These are phyloP conservation scores for Podospora pseudoanserina DNA, from an alignment of 495 filamentous ascomycete species.

Conservation along the genomic window DNA sequence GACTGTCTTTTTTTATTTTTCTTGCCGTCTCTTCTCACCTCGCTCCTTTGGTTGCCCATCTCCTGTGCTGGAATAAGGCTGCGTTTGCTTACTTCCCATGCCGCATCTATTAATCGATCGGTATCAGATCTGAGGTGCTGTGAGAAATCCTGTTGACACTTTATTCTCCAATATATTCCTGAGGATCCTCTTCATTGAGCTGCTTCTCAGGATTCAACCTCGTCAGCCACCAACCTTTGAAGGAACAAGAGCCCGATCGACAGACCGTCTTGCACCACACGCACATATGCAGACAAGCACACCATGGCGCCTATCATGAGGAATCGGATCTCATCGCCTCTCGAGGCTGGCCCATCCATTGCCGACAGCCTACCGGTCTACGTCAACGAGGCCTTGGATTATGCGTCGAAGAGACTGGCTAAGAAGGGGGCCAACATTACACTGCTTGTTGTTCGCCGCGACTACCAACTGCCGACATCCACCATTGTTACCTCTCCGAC, in stretches of 20 bases:
- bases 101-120: constrained; percentile 2
- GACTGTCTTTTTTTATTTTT: constrained; percentile 3
- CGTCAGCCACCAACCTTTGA: neutral
- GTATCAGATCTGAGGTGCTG: neutral
- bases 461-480: constrained; percentile 46
- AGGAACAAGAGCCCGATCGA: neutral
- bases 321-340: constrained; percentile 51
- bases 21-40: neutral
- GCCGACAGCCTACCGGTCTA: constrained; percentile 45
- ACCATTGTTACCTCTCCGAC: constrained; percentile 23
- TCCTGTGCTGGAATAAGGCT: neutral
- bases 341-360: constrained; percentile 51
- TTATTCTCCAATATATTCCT: neutral
- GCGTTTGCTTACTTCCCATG: constrained; percentile 5
- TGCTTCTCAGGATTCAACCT: neutral
- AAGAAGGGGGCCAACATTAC: constrained; percentile 46
- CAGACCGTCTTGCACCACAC: neutral
- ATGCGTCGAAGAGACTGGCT: constrained; percentile 48
- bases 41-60: neutral
- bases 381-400: constrained; percentile 45
- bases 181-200: neutral
- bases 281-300: neutral
- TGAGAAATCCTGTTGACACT: constrained; percentile 1
- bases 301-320: constrained; percentile 31
- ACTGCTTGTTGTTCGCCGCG: constrained; percentile 48